Evolutionary conservation across 148 eudicot genomes (phyloP), one percentile per base, ranked within the genome.

Genomic region (Spergularia marina): DNA sequence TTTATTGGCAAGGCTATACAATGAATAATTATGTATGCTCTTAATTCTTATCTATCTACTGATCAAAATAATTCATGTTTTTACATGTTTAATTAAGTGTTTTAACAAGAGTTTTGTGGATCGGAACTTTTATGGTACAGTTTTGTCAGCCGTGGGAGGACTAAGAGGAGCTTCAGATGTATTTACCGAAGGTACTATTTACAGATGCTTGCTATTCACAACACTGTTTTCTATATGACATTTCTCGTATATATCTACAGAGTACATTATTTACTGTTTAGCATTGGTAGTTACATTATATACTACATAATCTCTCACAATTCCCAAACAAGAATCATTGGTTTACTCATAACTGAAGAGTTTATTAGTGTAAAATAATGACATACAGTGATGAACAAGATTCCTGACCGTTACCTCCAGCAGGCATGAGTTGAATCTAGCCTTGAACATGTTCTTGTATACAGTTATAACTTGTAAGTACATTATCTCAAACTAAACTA

Each of bases 121-220:
- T 44, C 34, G 14, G 1, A 8, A 18, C 12, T 14, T 47, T 41
- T 62, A 6, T 41, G 5, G 8, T 80, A 30, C 36, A 85, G 88
- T 85, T 65, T 72, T 85, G 36, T 85, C 85, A 1, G 88, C 88
- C 23, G 83, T 83, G 0, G 78, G 88, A 25, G 88, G 88, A 51
- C 30, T 85, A 65, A 80, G 72, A 68, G 73, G 12, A 61, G 85
- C 85, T 63, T 80, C 85, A 12, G 16, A 76, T 30, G 53, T 70
- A 10, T 82, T 85, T 73, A 85, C 85, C 0, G 85, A 85, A 82
- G 82, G 88, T 85, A 85, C 54, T 5, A 56, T 18, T 30, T 47
- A 25, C 36, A 30, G 4, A 30, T 3, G 36, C 36, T 30, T 30
- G 36, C 36, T 30, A 30, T 30, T 30, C 36, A 30, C 36, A 30